These are phyloP conservation scores for Gigaspora rosea DNA, from an alignment of 192 early-diverging fungal species.

Conservation along the genomic window DNA sequence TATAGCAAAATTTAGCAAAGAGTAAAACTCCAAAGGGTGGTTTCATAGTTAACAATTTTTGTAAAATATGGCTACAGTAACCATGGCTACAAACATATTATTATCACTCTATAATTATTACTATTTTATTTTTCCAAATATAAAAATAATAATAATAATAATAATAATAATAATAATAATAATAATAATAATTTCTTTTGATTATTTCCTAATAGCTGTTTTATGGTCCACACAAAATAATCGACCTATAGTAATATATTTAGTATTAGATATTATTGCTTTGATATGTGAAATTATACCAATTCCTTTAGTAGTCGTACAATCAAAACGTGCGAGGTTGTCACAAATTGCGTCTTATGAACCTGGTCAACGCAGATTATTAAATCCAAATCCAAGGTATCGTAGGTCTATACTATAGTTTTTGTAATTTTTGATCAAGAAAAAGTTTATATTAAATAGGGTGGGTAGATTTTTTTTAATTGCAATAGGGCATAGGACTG, in stretches of 20 bases:
- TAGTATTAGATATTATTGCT: background rate
- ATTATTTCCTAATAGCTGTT: background rate
- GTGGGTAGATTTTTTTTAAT: too few relatives aligned
- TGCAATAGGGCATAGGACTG: too few relatives aligned
- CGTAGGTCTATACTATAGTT: background rate
- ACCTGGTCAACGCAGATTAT: background rate
- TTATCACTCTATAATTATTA: background rate
- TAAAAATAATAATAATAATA: background rate
- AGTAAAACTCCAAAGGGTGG: too few relatives aligned
- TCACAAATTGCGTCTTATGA: background rate
- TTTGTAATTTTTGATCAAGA: background rate
- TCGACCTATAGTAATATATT: slow-evolving; percentile 16
- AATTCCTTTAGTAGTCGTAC: slow-evolving; percentile 15
- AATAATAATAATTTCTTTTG: background rate
- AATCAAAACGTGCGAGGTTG: slow-evolving; percentile 1
- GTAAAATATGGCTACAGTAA: too few relatives aligned
- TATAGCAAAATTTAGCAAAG: too few relatives aligned
- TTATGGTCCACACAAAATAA: slow-evolving; percentile 16
- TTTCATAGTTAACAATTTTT: too few relatives aligned
- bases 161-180: background rate
- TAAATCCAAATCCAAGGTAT: background rate
- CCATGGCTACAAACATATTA: background rate
- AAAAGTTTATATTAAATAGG: too few relatives aligned
- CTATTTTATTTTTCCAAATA: too few relatives aligned
- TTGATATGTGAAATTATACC: slow-evolving; percentile 20